Base-by-base conservation (phyloP, 1,139 yeast genomes). In the Pichia sp. region DNA sequence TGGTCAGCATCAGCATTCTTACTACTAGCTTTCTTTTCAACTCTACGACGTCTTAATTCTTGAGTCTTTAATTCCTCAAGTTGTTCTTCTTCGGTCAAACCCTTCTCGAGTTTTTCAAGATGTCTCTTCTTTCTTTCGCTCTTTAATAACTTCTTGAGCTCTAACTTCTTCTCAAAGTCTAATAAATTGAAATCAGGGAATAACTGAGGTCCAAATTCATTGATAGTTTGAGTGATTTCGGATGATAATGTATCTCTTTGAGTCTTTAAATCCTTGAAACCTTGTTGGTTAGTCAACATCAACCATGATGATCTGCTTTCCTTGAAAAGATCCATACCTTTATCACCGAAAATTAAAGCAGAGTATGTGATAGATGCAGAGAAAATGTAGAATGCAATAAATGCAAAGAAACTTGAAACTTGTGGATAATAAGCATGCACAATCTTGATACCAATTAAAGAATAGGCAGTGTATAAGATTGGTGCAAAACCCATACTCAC, bases 401-500 rank as follows among this genome's bases (percentile, higher is more conserved):
- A 81, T 27, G 79, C 68, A 50, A 67, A 49, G 20, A 59, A 5
- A 14, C 48, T 45, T 1, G 65, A 60, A 34, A 52, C 45, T 20
- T 47, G 59, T 46, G 59, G 66, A 52, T 70, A 70, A 47, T 74
- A 69, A 10, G 45, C 52, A 37, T 53, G 54, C 33, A 62, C 65
- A 53, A 74, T 65, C 61, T 70, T 72, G 14, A 88, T 77, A 22
- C 88, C 85, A 36, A 87, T 56, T 7, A 82, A 61, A 0, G 97
- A 90, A 66, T 93, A 93, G 51, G 85, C 73, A 40, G 83, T 79
- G 68, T 91, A 93, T 33, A 93, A 71, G 34, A 89, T 66, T 2
- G 99, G 99, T 0, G 97, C 94, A 50, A 88, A 71, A 8, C 93
- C 96, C 79, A 93, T 77, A 33, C 93, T 83, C 39, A 93, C 91